Conservation (phyloP, 2,329 filamentous ascomycete species). For the Chaetomium strumarium region DNA sequence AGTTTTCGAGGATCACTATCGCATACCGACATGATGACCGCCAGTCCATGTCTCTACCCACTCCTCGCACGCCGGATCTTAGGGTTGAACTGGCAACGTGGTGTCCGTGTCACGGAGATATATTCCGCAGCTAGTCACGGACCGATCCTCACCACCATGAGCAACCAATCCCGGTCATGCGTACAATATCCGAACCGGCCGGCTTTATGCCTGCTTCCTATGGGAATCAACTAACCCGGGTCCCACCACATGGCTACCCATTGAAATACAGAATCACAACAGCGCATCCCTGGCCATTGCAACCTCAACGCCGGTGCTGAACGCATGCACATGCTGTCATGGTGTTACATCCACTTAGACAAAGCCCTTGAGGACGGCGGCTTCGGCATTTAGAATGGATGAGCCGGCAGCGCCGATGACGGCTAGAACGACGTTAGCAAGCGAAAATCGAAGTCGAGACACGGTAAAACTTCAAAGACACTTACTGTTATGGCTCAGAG, state of each 20-base stretch:
- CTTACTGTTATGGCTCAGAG: constrained; percentile 73
- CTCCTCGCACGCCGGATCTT: not conserved
- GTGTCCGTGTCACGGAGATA: constrained; percentile 1
- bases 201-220: not conserved
- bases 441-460: not conserved
- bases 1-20: no score
- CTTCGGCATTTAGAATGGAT: constrained; percentile 90
- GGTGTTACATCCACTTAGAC: constrained; percentile 43
- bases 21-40: no score
- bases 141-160: not conserved
- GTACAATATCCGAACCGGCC: not conserved
- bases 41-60: not conserved
- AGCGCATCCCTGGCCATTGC: constrained; percentile 4
- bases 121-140: not conserved
- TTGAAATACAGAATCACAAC: not conserved
- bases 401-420: constrained; percentile 95
- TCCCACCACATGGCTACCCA: not conserved
- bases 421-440: constrained; percentile 40
- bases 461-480: constrained; percentile 14
- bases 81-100: not conserved
- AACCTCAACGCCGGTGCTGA: constrained; percentile 12
- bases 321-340: not conserved
- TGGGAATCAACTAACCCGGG: constrained; percentile 3
- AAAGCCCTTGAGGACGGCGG: constrained; percentile 82
- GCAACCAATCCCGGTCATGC: not conserved